Evolutionary conservation across 208 protist genomes (phyloP).

Genomic region (Ichthyophonus hoferi): DNA sequence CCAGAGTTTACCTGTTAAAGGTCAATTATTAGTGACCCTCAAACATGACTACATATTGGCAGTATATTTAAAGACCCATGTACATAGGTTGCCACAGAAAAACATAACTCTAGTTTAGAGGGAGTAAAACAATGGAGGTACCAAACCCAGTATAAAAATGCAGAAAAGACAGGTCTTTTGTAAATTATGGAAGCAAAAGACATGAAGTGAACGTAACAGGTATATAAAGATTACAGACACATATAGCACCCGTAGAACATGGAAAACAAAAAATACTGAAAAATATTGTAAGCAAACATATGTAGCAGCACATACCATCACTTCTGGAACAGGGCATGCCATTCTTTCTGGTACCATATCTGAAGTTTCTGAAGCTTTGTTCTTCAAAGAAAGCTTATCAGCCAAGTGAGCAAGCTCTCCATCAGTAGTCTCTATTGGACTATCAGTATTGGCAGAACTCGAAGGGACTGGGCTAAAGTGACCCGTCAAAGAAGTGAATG

Average conservation of each 20-base stretch:
- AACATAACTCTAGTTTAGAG: no score
- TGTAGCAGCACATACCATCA: no score
- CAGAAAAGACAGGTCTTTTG: background rate
- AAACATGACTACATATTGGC: no score
- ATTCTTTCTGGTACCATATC: background rate
- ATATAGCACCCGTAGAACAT: background rate
- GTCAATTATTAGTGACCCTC: background rate
- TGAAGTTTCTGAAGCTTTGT: background rate
- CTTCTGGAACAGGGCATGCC: background rate
- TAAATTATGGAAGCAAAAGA: background rate
- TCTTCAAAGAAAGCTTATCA: background rate
- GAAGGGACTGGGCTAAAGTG: background rate
- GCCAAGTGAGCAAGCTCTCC: background rate
- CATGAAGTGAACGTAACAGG: background rate
- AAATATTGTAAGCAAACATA: background rate
- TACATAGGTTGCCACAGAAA: no score
- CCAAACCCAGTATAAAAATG: no score
- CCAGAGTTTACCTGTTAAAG: background rate
- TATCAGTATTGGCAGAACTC: background rate
- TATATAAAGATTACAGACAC: background rate
- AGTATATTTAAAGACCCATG: no score
- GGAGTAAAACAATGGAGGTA: no score
- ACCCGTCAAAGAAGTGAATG: background rate
- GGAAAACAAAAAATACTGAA: background rate
- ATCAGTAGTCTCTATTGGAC: background rate